Conservation (phyloP, 305 asterid genomes). For the Fraxinus baroniana region DNA sequence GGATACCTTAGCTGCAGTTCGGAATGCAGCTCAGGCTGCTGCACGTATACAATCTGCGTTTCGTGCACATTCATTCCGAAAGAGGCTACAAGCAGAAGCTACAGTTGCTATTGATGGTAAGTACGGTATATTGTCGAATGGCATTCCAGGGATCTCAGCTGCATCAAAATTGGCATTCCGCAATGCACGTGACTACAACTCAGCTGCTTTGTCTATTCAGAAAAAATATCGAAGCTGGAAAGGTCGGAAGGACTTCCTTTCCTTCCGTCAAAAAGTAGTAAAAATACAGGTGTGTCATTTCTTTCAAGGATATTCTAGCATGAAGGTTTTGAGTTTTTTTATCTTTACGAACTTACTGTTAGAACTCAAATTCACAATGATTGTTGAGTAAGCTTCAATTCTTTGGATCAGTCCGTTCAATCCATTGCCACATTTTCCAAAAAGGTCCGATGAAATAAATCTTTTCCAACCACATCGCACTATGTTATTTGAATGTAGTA, state of each 20-base stretch:
- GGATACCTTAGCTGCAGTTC: conserved; percentile 75
- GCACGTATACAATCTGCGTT: conserved; percentile 96
- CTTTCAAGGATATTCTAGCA: neutral
- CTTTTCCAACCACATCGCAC: neutral
- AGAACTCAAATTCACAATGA: neutral
- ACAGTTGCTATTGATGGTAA: conserved; percentile 34
- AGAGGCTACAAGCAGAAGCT: conserved; percentile 60
- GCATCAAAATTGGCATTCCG: conserved; percentile 65
- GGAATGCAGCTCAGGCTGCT: conserved; percentile 91
- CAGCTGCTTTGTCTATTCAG: conserved; percentile 93
- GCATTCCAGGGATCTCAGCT: conserved; percentile 58
- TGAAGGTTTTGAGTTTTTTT: neutral
- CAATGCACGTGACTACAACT: conserved; percentile 55
- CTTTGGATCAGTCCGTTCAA: neutral
- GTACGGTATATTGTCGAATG: conserved; percentile 41
- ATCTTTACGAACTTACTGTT: neutral
- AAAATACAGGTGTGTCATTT: conserved; percentile 76
- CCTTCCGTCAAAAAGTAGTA: conserved; percentile 88
- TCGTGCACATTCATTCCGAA: conserved; percentile 94
- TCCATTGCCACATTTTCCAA: neutral
- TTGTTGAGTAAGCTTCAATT: neutral
- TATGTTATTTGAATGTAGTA: neutral
- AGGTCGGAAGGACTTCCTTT: conserved; percentile 79
- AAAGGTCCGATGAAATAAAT: neutral
- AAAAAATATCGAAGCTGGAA: conserved; percentile 92